These are phyloP conservation scores for Penicillium silybi DNA, from an alignment of 495 filamentous ascomycete species.

Conservation along the genomic window DNA sequence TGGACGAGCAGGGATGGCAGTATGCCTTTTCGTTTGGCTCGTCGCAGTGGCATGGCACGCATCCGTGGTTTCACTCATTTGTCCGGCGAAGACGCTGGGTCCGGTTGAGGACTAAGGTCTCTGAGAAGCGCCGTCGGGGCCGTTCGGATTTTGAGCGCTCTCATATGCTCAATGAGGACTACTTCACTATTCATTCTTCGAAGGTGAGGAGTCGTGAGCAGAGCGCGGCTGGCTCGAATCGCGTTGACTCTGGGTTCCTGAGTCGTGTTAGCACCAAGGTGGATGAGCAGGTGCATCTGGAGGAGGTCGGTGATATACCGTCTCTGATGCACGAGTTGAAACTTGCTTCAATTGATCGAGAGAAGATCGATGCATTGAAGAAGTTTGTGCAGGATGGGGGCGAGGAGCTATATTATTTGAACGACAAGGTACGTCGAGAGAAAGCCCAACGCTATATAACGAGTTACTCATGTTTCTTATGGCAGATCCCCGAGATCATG, in stretches of 20 bases:
- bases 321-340: slow-evolving; percentile 62
- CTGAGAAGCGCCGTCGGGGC: slow-evolving; percentile 19
- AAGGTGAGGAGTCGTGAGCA: slow-evolving; percentile 40
- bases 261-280: slow-evolving; percentile 25
- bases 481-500: slow-evolving; percentile 78
- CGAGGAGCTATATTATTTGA: slow-evolving; percentile 75
- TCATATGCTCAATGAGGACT: slow-evolving; percentile 73
- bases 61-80: slow-evolving; percentile 89
- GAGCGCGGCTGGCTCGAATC: slow-evolving; percentile 27
- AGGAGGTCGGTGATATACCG: slow-evolving; percentile 63
- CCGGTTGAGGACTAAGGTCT: slow-evolving; percentile 65
- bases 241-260: slow-evolving; percentile 30
- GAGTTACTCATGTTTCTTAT: background rate
- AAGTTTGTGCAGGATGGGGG: slow-evolving; percentile 75
- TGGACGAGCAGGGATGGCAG: slow-evolving; percentile 93
- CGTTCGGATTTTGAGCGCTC: slow-evolving; percentile 38
- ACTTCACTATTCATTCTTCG: slow-evolving; percentile 73
- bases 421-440: slow-evolving; percentile 49
- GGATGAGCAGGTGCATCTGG: slow-evolving; percentile 35
- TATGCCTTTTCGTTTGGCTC: slow-evolving; percentile 84
- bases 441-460: background rate
- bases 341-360: slow-evolving; percentile 73
- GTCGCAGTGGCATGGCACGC: slow-evolving; percentile 87
- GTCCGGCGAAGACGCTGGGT: slow-evolving; percentile 88
- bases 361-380: slow-evolving; percentile 77